Base-by-base conservation (phyloP, 2,329 filamentous ascomycete genomes). In the Aureobasidium musti region DNA sequence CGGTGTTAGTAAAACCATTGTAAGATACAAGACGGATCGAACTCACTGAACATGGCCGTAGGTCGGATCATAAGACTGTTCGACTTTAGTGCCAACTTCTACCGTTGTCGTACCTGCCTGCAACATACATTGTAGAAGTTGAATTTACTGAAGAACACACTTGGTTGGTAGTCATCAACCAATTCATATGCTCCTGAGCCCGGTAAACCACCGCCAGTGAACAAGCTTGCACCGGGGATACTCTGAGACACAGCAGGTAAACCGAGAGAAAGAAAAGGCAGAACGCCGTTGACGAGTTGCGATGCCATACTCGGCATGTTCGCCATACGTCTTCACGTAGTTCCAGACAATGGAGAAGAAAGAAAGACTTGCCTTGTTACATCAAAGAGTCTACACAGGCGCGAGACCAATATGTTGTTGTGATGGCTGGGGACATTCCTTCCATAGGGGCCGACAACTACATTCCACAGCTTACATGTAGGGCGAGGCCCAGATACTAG, bases 61-160 rank as follows among this genome's bases (percentile, higher is more conserved):
- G 10, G 76, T 77, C 5, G 74, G 75, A 67, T 77, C 76, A 17
- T 70, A 71, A 3, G 47, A 67, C 63, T 68, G 28, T 13, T 3
- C 13, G 1, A n/a, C 17, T 11, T 68, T n/a, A 68, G 59, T 21
- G 19, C 11, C 11, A 14, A 3, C 0, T 19, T 17, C 28, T 10
- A 14, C 5, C 6, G n/a, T 11, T 5, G 5, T n/a, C 13, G 4
- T 6, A 21, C 4, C 11, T 26, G 11, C 4, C 11, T 26, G 11
- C 8, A n/a, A 79, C 81, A 67, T 80, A 84, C 73, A 56, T 69
- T 73, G 68, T 73, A 76, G 68, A 73, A 78, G 53, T 73, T 72
- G 71, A 77, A 77, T 49, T 77, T 77, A 66, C 72, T 68, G 70
- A 77, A 75, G 68, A 77, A 77, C 52, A 65, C 69, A 1, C 68